These are phyloP conservation scores for Candida ficus DNA, from an alignment of 805 yeast genomes.

Conservation along the genomic window DNA sequence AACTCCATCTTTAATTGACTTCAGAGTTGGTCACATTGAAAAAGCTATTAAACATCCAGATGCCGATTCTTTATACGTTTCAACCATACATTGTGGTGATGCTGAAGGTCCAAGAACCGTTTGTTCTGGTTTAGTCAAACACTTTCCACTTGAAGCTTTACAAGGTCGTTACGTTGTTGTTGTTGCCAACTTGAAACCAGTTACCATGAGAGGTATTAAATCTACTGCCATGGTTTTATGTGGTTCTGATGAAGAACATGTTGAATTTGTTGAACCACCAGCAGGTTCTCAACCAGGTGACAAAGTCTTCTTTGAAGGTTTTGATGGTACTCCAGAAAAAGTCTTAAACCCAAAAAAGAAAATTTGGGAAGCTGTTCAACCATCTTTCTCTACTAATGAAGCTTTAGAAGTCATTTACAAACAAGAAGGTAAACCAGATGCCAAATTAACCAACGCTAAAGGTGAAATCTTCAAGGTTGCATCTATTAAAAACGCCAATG, in stretches of 20 bases:
- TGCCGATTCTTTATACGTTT: slow-evolving; percentile 94
- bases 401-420: slow-evolving; percentile 74
- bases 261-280: slow-evolving; percentile 95
- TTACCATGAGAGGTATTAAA: slow-evolving; percentile 94
- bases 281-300: slow-evolving; percentile 92
- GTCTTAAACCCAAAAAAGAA: slow-evolving; percentile 97
- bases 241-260: slow-evolving; percentile 72
- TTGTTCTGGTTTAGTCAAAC: slow-evolving; percentile 92
- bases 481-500: slow-evolving; percentile 70
- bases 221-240: slow-evolving; percentile 97
- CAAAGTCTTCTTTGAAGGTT: slow-evolving; percentile 91
- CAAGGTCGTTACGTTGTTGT: slow-evolving; percentile 88
- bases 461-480: slow-evolving; percentile 77
- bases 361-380: slow-evolving; percentile 94
- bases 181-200: slow-evolving; percentile 96
- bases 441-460: slow-evolving; percentile 68
- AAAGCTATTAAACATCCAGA: slow-evolving; percentile 97
- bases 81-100: slow-evolving; percentile 96
- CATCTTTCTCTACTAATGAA: slow-evolving; percentile 78
- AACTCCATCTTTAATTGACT: slow-evolving; percentile 80
- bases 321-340: slow-evolving; percentile 82
- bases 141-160: slow-evolving; percentile 88
- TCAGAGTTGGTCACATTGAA: slow-evolving; percentile 94
- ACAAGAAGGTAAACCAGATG: slow-evolving; percentile 63
- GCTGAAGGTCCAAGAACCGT: slow-evolving; percentile 97